Evolutionary conservation across 169 alveolate species (phyloP).

Genomic region (Plasmodium fragile): DNA sequence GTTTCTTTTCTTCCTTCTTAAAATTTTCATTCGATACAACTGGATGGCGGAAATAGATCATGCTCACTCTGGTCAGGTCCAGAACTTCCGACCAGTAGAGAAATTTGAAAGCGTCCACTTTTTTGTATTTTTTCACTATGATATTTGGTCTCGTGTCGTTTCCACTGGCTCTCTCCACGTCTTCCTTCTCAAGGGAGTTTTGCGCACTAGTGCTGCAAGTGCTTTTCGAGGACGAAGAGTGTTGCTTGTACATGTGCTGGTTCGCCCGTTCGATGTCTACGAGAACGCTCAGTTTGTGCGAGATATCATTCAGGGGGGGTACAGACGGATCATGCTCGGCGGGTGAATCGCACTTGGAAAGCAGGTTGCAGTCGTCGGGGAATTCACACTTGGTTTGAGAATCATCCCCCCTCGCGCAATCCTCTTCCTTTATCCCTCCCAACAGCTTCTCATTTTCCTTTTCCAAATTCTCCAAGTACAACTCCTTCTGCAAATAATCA

Average conservation of each 20-base stretch:
- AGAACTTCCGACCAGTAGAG: constrained; percentile 70
- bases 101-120: constrained; percentile 34
- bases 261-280: not conserved
- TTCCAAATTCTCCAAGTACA: constrained; percentile 53
- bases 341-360: not conserved
- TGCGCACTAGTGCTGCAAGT: not conserved
- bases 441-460: constrained; percentile 11
- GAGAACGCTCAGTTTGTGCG: constrained; percentile 9
- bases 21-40: constrained; percentile 55
- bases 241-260: not conserved
- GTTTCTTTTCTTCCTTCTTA: constrained; percentile 56
- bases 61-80: constrained; percentile 71
- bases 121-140: constrained; percentile 9
- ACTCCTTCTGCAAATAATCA: constrained; percentile 68
- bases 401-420: not conserved
- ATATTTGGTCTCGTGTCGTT: not conserved
- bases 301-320: not conserved
- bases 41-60: constrained; percentile 74
- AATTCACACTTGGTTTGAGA: not conserved
- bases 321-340: not conserved
- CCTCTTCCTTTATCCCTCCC: constrained; percentile 12
- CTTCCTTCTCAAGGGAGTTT: not conserved
- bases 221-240: not conserved
- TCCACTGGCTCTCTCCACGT: not conserved
- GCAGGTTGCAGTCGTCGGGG: not conserved